Base-by-base conservation (phyloP, 768 basidiomycete species). In the Leccinum pellstonianum region DNA sequence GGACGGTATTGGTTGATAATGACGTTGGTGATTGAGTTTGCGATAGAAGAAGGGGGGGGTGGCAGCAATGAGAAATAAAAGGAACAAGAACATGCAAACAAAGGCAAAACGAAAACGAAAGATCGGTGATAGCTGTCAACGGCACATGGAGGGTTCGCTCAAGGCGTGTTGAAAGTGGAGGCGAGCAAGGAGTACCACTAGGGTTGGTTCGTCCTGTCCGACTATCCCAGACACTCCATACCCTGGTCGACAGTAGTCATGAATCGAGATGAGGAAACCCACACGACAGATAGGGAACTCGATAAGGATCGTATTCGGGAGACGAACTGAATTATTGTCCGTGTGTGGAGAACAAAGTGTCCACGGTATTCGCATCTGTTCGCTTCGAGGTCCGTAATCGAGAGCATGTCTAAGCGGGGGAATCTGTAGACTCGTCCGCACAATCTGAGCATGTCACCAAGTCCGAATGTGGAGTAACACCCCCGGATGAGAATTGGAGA, bases 401-500 rank as follows among this genome's bases (percentile, higher is more conserved):
- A 52, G 15, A 14, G 25, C 31, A 17, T 17, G 19, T 8, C 31
- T 43, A 21, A 49, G 7, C 3, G 23, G 31, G 17, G 31, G 23
- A 17, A 27, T 29, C 27, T 29, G 14, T n/a, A 7, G 12, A 27
- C 51, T n/a, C 21, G 5, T 31, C 62, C 62, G 62, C 62, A 64
- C 12, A 59, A 64, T 29, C 62, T 17, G 25, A 64, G 38, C 52
- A 48, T 61, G 63, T 38, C 57, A 50, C 52, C 5, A 56, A n/a
- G n/a, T 54, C 27, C 17, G 14, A 4, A 15, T 5, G n/a, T 3
- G 43, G n/a, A 31, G n/a, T 23, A n/a, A 51, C 11, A 54, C 4
- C 11, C 27, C 21, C 35, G 9, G 11, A 58, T 43, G 8, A 25
- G 35, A 33, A 37, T 14, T 15, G 52, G 25, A 54, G 62, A 41